Percentiles rank a stretch among this genome's conserved stretches.
Conservation (phyloP, 1,284 basidiomycete genomes). For the Lignosus rhinocerotis region DNA sequence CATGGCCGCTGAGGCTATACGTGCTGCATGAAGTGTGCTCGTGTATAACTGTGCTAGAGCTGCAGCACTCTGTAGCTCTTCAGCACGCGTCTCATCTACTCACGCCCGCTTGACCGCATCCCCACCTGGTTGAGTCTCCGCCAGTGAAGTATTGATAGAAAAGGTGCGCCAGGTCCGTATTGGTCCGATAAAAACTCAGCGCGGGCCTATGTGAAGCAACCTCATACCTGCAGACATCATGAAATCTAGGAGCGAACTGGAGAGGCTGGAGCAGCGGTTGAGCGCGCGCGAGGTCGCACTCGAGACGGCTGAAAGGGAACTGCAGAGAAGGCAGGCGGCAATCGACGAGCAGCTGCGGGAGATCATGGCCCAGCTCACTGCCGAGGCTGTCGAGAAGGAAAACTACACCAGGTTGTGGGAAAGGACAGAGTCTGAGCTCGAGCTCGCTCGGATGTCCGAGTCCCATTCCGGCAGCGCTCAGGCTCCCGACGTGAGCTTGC, state of each 20-base stretch:
- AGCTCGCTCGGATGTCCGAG: background rate
- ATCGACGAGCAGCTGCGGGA: background rate
- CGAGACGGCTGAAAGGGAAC: background rate
- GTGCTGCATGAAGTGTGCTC: too few species aligned
- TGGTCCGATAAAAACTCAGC: too few species aligned
- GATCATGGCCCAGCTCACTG: background rate
- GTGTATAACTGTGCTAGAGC: too few species aligned
- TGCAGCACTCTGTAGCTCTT: too few species aligned
- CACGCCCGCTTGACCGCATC: too few species aligned
- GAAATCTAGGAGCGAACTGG: background rate
- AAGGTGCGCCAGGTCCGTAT: too few species aligned
- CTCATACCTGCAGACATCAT: too few species aligned
- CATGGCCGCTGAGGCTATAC: too few species aligned
- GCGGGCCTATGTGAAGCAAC: too few species aligned
- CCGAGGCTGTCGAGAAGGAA: background rate
- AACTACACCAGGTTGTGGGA: background rate
- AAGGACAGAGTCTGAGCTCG: background rate
- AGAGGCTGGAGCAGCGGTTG: background rate
- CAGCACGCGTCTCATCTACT: too few species aligned
- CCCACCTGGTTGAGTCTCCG: too few species aligned
- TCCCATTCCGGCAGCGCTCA: background rate
- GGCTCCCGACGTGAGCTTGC: conserved; percentile 21
- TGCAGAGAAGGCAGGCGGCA: background rate
- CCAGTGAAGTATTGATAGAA: too few species aligned
- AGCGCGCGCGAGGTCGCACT: background rate